phyloP scores from a whole-genome alignment of 1,139 yeast genomes.

The Hyphopichia burtonii region DNA sequence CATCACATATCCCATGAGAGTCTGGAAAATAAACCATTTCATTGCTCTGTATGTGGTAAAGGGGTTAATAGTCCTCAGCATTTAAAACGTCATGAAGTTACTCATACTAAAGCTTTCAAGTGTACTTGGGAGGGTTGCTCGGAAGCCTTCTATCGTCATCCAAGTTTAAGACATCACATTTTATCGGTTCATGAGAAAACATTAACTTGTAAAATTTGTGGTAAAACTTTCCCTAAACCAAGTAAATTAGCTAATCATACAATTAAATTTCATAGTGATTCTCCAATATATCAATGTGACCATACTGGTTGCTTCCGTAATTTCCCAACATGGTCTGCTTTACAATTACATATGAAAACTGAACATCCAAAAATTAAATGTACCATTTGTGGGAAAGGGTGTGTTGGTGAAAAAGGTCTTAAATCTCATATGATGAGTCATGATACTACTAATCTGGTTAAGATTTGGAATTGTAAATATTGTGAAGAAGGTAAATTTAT shows the following conservation, averaged over 20 bases:
- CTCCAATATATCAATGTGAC: constrained; percentile 62
- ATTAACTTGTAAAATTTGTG: constrained; percentile 57
- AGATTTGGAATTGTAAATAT: constrained; percentile 61
- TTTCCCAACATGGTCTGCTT: constrained; percentile 75
- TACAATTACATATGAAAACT: constrained; percentile 68
- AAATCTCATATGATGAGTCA: constrained; percentile 67
- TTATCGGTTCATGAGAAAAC: constrained; percentile 57
- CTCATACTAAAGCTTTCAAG: constrained; percentile 69
- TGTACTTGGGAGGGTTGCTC: constrained; percentile 65
- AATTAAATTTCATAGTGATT: constrained; percentile 54
- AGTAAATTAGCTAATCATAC: constrained; percentile 62
- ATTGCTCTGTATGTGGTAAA: constrained; percentile 75
- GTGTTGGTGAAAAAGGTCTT: constrained; percentile 72
- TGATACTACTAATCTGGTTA: constrained; percentile 49
- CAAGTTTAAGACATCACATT: constrained; percentile 73
- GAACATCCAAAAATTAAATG: constrained; percentile 75
- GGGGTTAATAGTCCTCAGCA: constrained; percentile 85
- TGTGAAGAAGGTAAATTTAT: constrained; percentile 41
- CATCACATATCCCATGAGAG: constrained; percentile 65
- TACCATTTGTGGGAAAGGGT: constrained; percentile 63
- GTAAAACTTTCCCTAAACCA: constrained; percentile 59
- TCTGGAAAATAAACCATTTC: constrained; percentile 64
- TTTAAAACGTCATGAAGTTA: constrained; percentile 72
- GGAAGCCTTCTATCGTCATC: constrained; percentile 74
- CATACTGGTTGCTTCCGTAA: constrained; percentile 56